Conservation (phyloP, 768 basidiomycete species). For the Jaapia argillacea region DNA sequence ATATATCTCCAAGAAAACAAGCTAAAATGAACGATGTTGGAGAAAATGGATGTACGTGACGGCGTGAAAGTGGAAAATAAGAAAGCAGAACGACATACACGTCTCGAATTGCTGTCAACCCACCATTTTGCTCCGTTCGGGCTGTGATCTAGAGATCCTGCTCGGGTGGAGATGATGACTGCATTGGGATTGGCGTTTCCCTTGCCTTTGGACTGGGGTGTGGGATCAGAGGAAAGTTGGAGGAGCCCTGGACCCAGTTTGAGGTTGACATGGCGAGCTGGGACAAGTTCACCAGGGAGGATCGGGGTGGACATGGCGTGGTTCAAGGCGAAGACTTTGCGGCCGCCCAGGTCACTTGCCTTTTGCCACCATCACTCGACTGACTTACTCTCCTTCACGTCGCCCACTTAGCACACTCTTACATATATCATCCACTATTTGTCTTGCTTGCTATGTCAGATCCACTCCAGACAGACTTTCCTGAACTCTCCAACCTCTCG, state of each 20-base stretch:
- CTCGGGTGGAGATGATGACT: slow-evolving; percentile 51
- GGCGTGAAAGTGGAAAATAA: neutral
- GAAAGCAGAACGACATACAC: slow-evolving; percentile 43
- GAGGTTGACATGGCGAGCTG: slow-evolving; percentile 66
- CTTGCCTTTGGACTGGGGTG: too few relatives aligned
- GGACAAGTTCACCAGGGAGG: slow-evolving; percentile 74
- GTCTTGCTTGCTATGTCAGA: slow-evolving; percentile 8
- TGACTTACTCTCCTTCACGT: too few relatives aligned
- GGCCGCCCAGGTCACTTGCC: too few relatives aligned
- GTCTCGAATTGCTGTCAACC: slow-evolving; percentile 78
- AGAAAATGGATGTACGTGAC: too few relatives aligned
- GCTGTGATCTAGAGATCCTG: slow-evolving; percentile 61
- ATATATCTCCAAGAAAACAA: too few relatives aligned
- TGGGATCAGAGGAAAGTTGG: slow-evolving; percentile 27
- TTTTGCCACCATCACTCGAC: too few relatives aligned
- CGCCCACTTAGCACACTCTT: too few relatives aligned
- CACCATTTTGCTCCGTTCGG: slow-evolving; percentile 74
- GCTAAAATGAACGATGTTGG: too few relatives aligned
- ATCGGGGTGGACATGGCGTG: slow-evolving; percentile 44
- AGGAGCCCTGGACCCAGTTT: slow-evolving; percentile 81
- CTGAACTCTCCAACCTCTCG: slow-evolving; percentile 67
- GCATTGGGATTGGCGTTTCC: slow-evolving; percentile 18
- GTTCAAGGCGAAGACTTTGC: too few relatives aligned
- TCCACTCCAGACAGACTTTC: slow-evolving; percentile 42
- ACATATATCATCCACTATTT: too few relatives aligned